Percentiles rank a stretch among this genome's conserved stretches.
Evolutionary conservation across 106 monocot genomes (phyloP).

Genomic region (Dactylorhiza incarnata): DNA sequence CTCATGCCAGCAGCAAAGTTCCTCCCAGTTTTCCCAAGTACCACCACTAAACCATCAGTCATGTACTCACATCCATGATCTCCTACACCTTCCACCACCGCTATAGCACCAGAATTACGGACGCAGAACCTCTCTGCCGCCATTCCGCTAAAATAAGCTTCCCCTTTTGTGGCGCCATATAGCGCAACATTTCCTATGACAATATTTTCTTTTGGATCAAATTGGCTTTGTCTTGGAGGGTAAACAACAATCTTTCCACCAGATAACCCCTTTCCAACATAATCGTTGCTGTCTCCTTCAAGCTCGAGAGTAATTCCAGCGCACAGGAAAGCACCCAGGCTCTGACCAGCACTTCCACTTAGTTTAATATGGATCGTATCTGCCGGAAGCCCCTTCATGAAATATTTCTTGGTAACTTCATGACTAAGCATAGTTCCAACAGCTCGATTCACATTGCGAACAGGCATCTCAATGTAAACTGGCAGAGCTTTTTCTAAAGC

Average conservation of each 20-base stretch:
- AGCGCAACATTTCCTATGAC: slow-evolving; percentile 98
- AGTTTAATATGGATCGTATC: slow-evolving; percentile 87
- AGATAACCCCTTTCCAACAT: slow-evolving; percentile 97
- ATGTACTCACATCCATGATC: slow-evolving; percentile 99
- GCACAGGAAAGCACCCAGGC: slow-evolving; percentile 92
- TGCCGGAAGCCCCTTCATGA: slow-evolving; percentile 64
- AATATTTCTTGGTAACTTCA: slow-evolving; percentile 88
- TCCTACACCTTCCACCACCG: slow-evolving; percentile 96
- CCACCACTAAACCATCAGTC: slow-evolving; percentile 90
- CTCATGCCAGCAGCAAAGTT: slow-evolving; percentile 99
- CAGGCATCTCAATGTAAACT: slow-evolving; percentile 63
- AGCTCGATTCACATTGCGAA: slow-evolving; percentile 88
- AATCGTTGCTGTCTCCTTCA: slow-evolving; percentile 98
- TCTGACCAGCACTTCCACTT: slow-evolving; percentile 91
- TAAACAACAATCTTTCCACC: slow-evolving; percentile 93
- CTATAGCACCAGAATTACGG: slow-evolving; percentile 92
- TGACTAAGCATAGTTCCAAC: slow-evolving; percentile 99
- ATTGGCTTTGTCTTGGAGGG: slow-evolving; percentile 72
- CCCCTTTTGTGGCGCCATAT: slow-evolving; percentile 92
- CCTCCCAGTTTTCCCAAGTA: slow-evolving; percentile 89
- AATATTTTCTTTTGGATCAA: slow-evolving; percentile 94
- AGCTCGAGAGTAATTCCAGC: slow-evolving; percentile 95
- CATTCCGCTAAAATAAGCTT: slow-evolving; percentile 99
- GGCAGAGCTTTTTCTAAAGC: slow-evolving; percentile 66
- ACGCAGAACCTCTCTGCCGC: slow-evolving; percentile 99